phyloP scores from a whole-genome alignment of 2,329 filamentous ascomycete species.

The Periconia sp. region DNA sequence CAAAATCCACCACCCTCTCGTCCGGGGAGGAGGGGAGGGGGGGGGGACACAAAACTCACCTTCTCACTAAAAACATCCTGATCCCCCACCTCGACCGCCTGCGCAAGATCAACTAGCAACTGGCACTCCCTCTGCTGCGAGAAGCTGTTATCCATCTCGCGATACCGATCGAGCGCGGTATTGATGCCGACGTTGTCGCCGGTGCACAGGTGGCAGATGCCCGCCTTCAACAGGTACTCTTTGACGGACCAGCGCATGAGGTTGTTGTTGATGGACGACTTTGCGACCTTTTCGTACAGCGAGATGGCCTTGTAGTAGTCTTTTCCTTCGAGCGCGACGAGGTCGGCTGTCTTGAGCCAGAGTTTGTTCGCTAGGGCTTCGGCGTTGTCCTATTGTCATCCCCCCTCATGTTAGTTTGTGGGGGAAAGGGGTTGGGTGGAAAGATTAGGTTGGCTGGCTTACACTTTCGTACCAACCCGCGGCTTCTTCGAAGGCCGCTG shows the following conservation, averaged over 20 bases:
- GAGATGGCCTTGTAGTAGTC: slow-evolving; percentile 45
- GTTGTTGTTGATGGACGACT: slow-evolving; percentile 80
- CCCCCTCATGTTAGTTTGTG: slow-evolving; percentile 16
- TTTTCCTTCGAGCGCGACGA: slow-evolving; percentile 78
- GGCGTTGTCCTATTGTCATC: slow-evolving; percentile 34
- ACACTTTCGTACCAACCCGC: slow-evolving; percentile 79
- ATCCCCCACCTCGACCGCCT: slow-evolving; percentile 75
- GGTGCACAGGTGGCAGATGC: slow-evolving; percentile 82
- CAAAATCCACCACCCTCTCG: background rate
- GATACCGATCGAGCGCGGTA: slow-evolving; percentile 79
- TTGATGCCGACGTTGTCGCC: slow-evolving; percentile 76
- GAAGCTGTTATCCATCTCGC: slow-evolving; percentile 68
- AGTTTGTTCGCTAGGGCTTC: slow-evolving; percentile 83
- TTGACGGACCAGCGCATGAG: slow-evolving; percentile 68
- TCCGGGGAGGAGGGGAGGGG: too few species aligned
- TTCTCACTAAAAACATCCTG: slow-evolving; percentile 84
- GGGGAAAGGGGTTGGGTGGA: slow-evolving; percentile 1
- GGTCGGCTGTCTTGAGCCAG: slow-evolving; percentile 87
- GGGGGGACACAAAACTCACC: too few species aligned
- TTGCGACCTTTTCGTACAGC: slow-evolving; percentile 78
- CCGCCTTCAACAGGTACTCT: slow-evolving; percentile 92
- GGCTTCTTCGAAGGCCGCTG: slow-evolving; percentile 81
- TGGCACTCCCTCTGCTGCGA: slow-evolving; percentile 76
- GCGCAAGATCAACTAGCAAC: slow-evolving; percentile 74
- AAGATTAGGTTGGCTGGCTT: slow-evolving; percentile 10